Percentiles rank a stretch among this genome's conserved stretches.
Evolutionary conservation across 495 filamentous ascomycete species (phyloP).

Genomic region (Aspergillus coremiiformis): DNA sequence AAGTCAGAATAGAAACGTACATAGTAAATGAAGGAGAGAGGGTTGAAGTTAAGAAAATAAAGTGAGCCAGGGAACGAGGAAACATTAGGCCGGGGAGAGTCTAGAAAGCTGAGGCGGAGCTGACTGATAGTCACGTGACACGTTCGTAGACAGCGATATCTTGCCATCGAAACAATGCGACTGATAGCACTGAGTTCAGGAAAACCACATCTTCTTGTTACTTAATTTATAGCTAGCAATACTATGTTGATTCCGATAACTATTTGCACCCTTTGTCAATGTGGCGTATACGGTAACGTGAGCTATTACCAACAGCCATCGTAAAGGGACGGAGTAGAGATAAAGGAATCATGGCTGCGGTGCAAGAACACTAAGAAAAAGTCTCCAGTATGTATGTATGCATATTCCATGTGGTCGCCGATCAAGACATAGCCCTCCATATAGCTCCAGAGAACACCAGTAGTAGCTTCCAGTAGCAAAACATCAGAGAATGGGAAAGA

Average conservation of each 20-base stretch:
- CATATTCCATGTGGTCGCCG: slow-evolving; percentile 22
- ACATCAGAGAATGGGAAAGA: slow-evolving; percentile 8
- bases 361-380: slow-evolving; percentile 17
- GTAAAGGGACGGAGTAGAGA: slow-evolving; percentile 7
- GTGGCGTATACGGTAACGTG: not conserved
- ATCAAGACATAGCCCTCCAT: slow-evolving; percentile 14
- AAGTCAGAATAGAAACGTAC: not conserved
- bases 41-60: not conserved
- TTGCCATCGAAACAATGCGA: not conserved
- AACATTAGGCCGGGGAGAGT: not conserved
- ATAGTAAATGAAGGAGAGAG: not conserved
- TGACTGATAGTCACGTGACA: not conserved
- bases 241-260: slow-evolving; percentile 4
- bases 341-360: slow-evolving; percentile 17
- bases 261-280: slow-evolving; percentile 1
- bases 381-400: slow-evolving; percentile 32
- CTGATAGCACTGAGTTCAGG: not conserved
- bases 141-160: not conserved
- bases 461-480: slow-evolving; percentile 15
- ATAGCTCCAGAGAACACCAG: slow-evolving; percentile 23
- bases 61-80: not conserved
- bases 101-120: not conserved
- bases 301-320: not conserved
- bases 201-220: not conserved
- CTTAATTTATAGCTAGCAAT: not conserved